Base-by-base conservation (phyloP, 768 basidiomycete species). In the Lanmaoa rubissima region DNA sequence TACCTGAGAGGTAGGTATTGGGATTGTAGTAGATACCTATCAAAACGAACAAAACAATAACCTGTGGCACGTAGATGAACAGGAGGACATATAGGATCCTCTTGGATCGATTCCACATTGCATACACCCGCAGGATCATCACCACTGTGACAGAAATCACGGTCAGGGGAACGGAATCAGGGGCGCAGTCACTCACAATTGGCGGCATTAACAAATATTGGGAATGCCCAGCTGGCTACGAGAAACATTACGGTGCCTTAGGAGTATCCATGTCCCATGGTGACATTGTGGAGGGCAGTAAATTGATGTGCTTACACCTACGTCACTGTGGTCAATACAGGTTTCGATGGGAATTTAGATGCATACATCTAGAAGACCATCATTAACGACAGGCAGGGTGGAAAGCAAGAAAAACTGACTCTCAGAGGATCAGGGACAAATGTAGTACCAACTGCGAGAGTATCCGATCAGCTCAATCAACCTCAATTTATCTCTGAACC, bases 261-360 rank as follows among this genome's bases (percentile, higher is more conserved):
- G 2, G 5, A 13, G 35, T 41, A 28, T 28, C 4, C 28, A 42
- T 24, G 3, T 28, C 13, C 14, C 21, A 17, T 38, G 9, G 7
- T 38, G 36, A 38, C 6, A 38, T 17, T 7, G 16, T 2, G 16
- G 16, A 38, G 16, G 36, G 13, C 5, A 17, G 36, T 8, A 17
- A 38, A 38, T 13, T 7, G 7, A 13, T 31, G 12, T 46, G 2
- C 57, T 54, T 57, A 61, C 57, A 61, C 7, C 57, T 58, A 26
- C 35, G 7, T 10, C 35, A n/a, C 2, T 1, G 12, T 49, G 4
- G 32, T n/a, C 3, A 24, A 32, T 16, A n/a, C 7, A 28, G 4
- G 11, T 2, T 16, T 26, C n/a, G 16, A 16, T 4, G 0, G 21
- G 4, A n/a, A 16, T 32, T 41, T 11, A 21, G 13, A 32, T 21